A percentile compares a stretch with the other conserved stretches of the same genome.
Conservation (phyloP, 768 basidiomycete genomes). For the Sarcodon aspratus region DNA sequence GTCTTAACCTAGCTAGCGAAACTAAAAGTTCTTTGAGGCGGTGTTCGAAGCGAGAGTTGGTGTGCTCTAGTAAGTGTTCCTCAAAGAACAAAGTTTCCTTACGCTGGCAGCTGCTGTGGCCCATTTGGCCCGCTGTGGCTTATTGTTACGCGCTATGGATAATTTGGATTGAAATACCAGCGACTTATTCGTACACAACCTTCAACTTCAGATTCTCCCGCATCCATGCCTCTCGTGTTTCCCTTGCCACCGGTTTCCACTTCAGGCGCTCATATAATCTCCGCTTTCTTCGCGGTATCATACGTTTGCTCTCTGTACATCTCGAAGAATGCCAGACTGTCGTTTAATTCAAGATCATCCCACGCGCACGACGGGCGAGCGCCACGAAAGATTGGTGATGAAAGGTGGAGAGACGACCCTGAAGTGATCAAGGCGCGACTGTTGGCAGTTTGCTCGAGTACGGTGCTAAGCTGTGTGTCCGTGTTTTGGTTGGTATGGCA, state of each 20-base stretch:
- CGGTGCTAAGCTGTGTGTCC: constrained; percentile 39
- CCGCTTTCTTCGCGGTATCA: constrained; percentile 43
- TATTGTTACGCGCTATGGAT: too few species aligned
- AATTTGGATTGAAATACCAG: too few species aligned
- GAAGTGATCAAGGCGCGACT: constrained; percentile 76
- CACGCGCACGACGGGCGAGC: constrained; percentile 10
- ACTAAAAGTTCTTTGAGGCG: too few species aligned
- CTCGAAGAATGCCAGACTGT: constrained; percentile 50
- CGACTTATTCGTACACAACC: too few species aligned
- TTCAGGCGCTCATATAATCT: constrained; percentile 36
- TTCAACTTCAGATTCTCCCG: too few species aligned
- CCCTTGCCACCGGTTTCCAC: constrained; percentile 12
- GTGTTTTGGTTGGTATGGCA: constrained; percentile 34
- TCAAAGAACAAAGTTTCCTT: too few species aligned
- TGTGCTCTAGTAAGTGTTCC: too few species aligned
- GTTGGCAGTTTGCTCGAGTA: constrained; percentile 53
- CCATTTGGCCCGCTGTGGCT: too few species aligned
- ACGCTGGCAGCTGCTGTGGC: too few species aligned
- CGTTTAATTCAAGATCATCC: constrained; percentile 25
- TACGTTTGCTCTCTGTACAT: constrained; percentile 85
- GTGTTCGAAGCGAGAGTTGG: too few species aligned
- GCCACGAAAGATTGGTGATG: constrained; percentile 22
- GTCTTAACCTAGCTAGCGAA: too few species aligned
- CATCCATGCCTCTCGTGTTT: constrained; percentile 9
- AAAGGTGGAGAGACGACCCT: constrained; percentile 73